Base-by-base conservation (phyloP, 768 basidiomycete species). In the Xerocomellus chrysenteron region DNA sequence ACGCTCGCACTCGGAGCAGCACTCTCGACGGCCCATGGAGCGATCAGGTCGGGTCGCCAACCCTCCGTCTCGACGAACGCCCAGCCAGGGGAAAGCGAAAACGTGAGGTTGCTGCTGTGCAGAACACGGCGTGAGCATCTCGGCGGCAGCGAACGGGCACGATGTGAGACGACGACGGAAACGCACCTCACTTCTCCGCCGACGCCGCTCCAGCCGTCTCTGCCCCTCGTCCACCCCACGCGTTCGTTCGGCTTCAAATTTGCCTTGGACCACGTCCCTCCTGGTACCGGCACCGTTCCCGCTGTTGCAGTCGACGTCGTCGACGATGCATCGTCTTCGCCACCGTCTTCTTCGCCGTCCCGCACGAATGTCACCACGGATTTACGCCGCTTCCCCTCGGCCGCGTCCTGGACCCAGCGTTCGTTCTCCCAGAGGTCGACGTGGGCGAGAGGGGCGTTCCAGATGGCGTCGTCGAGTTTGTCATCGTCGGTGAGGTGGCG, bases 391-490 rank as follows among this genome's bases (percentile, higher is more conserved):
- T 54, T 57, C 33, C 11, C 21, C 6, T 66, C 55, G 0, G 43
- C 9, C 2, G 36, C 50, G 33, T 58, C 55, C 33, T 71, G 68
- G 36, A 70, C 66, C 73, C 80, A 86, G 17, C 91, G 77, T 67
- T 92, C 88, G 70, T 92, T 93, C 75, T 93, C 91, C 76, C 82
- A 92, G 24, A 92, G 66, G 68, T 90, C 87, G 16, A 92, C 88
- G 35, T 84, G 80, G 7, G 82, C 69, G 73, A 86, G 78, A 65
- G 87, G 82, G 2, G 85, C 75, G 0, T 71, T 74, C 88, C 89
- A 92, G 43, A 82, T 82, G 30, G 65, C 71, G 64, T 91, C 87
- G 7, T 77, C 75, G 4, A 93, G 78, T 12, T 74, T 76, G 58
- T 92, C 87, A 59, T 93, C 76, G 61, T 92, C 87, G 21, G 85